Evolutionary conservation across 2,329 filamentous ascomycete genomes (phyloP).

Genomic region (Fusarium sp.): DNA sequence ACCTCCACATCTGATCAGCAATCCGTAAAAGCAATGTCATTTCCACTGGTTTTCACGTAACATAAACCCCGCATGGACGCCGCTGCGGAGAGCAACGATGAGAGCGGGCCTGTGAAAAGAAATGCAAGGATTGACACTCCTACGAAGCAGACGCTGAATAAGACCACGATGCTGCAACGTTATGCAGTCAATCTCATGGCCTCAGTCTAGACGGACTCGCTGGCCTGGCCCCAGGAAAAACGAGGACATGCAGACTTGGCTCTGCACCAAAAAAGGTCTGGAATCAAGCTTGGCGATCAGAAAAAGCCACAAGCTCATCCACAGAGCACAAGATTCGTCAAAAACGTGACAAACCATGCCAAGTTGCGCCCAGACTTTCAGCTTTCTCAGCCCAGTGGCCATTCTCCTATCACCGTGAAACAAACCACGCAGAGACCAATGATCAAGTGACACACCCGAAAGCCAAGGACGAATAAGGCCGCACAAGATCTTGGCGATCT

Average conservation of each 20-base stretch:
- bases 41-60: neutral
- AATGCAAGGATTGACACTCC: neutral
- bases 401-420: neutral
- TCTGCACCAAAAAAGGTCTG: neutral
- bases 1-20: neutral
- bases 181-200: neutral
- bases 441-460: neutral
- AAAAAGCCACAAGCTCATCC: constrained; percentile 18
- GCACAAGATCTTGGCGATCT: constrained; percentile 4
- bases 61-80: neutral
- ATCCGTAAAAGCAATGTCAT: neutral
- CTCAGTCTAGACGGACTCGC: no score
- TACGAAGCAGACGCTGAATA: neutral
- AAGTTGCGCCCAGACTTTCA: neutral
- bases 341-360: neutral
- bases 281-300: neutral
- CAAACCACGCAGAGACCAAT: neutral
- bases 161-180: neutral
- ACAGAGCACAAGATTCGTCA: neutral
- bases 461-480: neutral
- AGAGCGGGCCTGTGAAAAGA: neutral
- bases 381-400: constrained; percentile 5
- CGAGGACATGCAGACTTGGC: neutral
- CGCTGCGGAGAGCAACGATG: neutral
- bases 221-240: fast-evolving